Conservation (phyloP, 768 basidiomycete species). For the Naganishia kalamii region DNA sequence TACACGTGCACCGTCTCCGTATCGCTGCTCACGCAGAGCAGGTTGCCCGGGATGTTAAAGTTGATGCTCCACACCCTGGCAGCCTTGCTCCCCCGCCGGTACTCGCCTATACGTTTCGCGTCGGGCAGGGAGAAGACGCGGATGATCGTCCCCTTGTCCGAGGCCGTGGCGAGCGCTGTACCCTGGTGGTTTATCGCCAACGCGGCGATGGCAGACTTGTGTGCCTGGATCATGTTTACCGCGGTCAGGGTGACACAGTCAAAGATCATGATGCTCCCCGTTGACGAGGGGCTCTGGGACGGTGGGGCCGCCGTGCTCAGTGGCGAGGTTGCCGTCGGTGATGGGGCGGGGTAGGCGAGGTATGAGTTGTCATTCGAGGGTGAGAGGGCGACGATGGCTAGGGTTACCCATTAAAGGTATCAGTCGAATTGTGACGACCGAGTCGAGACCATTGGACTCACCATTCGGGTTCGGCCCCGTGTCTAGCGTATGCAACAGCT, state of each 20-base stretch:
- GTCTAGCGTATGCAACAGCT: slow-evolving; percentile 92
- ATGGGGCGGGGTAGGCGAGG: slow-evolving; percentile 91
- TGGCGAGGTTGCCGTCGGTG: slow-evolving; percentile 70
- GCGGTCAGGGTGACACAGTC: slow-evolving; percentile 85
- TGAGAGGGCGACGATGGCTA: slow-evolving; percentile 87
- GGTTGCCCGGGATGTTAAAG: slow-evolving; percentile 73
- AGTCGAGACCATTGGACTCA: slow-evolving; percentile 29
- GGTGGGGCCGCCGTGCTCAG: slow-evolving; percentile 51
- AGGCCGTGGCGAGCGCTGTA: slow-evolving; percentile 83
- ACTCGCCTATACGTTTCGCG: slow-evolving; percentile 91
- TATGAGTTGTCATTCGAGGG: slow-evolving; percentile 88
- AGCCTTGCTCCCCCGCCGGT: slow-evolving; percentile 80
- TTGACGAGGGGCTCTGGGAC: slow-evolving; percentile 43
- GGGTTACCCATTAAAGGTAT: too few relatives aligned
- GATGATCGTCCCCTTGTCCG: slow-evolving; percentile 93
- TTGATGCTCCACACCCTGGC: slow-evolving; percentile 75
- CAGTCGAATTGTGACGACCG: not conserved
- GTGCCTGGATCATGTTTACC: slow-evolving; percentile 92
- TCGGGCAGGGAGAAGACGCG: slow-evolving; percentile 86
- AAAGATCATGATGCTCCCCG: slow-evolving; percentile 81
- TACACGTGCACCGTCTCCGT: slow-evolving; percentile 97
- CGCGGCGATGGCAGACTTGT: slow-evolving; percentile 85
- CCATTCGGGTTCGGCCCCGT: slow-evolving; percentile 93
- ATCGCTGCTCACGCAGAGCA: slow-evolving; percentile 85
- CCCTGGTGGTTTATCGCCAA: slow-evolving; percentile 79